phyloP scores from a whole-genome alignment of 2,329 filamentous ascomycete species.

The Anthostomella pinea region DNA sequence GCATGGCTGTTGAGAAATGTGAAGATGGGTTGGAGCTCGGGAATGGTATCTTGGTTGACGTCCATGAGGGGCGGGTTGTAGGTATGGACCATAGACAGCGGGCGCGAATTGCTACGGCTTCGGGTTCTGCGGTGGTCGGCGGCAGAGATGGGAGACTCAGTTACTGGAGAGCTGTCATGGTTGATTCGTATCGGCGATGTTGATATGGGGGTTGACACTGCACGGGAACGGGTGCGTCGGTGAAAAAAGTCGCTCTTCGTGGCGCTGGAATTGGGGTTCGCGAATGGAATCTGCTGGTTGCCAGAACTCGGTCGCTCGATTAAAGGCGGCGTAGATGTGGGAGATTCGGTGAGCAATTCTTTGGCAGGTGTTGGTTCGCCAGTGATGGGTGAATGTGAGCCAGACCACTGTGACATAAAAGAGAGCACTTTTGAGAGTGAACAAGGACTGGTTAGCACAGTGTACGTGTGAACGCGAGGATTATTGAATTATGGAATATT shows the following conservation, averaged over 20 bases:
- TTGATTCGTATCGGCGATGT: slow-evolving; percentile 26
- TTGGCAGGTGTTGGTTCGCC: slow-evolving; percentile 34
- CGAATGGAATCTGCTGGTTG: slow-evolving; percentile 10
- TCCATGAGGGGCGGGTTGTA: slow-evolving; percentile 87
- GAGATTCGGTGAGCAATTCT: slow-evolving; percentile 23
- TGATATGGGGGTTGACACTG: slow-evolving; percentile 24
- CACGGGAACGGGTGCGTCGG: slow-evolving; percentile 22
- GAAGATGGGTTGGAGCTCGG: slow-evolving; percentile 93
- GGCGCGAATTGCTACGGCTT: slow-evolving; percentile 59
- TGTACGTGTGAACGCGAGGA: slow-evolving; percentile 12
- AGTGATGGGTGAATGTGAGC: slow-evolving; percentile 38
- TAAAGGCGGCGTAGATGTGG: slow-evolving; percentile 14
- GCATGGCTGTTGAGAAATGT: slow-evolving; percentile 89
- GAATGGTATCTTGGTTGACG: slow-evolving; percentile 77
- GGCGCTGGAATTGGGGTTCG: slow-evolving; percentile 11
- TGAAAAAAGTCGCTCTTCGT: slow-evolving; percentile 22
- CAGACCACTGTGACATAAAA: slow-evolving; percentile 80
- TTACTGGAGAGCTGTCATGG: slow-evolving; percentile 41
- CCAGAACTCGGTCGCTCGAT: slow-evolving; percentile 14
- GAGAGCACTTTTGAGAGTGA: slow-evolving; percentile 67
- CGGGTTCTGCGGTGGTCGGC: slow-evolving; percentile 30
- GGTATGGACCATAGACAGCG: slow-evolving; percentile 80
- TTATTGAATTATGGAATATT: too few species aligned
- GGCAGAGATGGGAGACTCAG: slow-evolving; percentile 37
- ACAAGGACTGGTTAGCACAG: slow-evolving; percentile 33